phyloP scores from a whole-genome alignment of 1,284 basidiomycete species.

The Ceratobasidium sp. region DNA sequence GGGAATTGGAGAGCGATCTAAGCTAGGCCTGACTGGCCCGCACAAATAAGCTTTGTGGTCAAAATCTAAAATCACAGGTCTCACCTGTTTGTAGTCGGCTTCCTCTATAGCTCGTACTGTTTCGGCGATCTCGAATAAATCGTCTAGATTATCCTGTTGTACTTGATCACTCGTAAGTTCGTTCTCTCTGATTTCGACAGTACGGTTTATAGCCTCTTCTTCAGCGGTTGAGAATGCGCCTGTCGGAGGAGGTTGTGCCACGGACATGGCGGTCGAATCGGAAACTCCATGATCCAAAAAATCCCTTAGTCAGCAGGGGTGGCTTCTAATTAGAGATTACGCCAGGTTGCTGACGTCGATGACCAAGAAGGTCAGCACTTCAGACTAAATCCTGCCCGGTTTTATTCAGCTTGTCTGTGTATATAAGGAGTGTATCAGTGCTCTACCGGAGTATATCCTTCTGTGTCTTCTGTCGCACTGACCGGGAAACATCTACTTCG shows the following conservation, averaged over 20 bases:
- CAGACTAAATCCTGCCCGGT: neutral
- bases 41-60: slow-evolving; percentile 17
- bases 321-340: slow-evolving; percentile 8
- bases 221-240: slow-evolving; percentile 67
- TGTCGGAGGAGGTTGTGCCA: slow-evolving; percentile 14
- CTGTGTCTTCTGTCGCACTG: neutral
- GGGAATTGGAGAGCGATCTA: slow-evolving; percentile 96
- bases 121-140: slow-evolving; percentile 71
- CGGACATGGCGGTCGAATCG: slow-evolving; percentile 21
- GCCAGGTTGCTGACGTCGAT: slow-evolving; percentile 7
- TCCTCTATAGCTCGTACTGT: slow-evolving; percentile 64
- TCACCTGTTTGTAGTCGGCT: slow-evolving; percentile 68
- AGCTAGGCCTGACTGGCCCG: slow-evolving; percentile 10
- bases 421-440: neutral
- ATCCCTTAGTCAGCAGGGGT: slow-evolving; percentile 20
- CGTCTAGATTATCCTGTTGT: slow-evolving; percentile 56
- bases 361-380: neutral
- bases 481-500: neutral
- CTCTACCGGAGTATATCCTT: neutral
- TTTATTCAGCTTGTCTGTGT: slow-evolving; percentile 1
- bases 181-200: slow-evolving; percentile 60
- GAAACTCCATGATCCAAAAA: neutral
- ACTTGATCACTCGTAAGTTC: slow-evolving; percentile 52
- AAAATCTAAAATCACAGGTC: slow-evolving; percentile 46
- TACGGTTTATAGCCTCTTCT: slow-evolving; percentile 67